Percentiles rank a stretch among this genome's conserved stretches.
phyloP scores from a whole-genome alignment of 169 alveolate species.

The Plasmodium adleri region DNA sequence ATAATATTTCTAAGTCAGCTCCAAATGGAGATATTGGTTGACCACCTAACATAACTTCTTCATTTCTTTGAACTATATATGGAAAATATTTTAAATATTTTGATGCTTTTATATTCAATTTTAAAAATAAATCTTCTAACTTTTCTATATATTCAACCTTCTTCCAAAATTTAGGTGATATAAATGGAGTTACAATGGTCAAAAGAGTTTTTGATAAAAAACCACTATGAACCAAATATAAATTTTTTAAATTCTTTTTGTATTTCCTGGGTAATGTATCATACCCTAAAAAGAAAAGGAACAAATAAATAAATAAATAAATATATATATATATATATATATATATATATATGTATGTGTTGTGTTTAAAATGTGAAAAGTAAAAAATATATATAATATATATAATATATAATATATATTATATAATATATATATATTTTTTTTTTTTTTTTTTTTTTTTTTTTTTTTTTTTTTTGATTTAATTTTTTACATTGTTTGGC shows the following conservation, averaged over 20 bases:
- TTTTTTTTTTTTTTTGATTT: slow-evolving; percentile 7
- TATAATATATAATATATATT: too few relatives aligned
- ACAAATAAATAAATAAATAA: neutral
- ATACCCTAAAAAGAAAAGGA: slow-evolving; percentile 78
- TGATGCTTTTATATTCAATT: slow-evolving; percentile 79
- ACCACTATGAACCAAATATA: slow-evolving; percentile 83
- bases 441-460: slow-evolving; percentile 4
- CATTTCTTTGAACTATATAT: slow-evolving; percentile 85
- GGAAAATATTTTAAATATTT: slow-evolving; percentile 79
- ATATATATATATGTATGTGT: too few relatives aligned
- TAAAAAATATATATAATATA: neutral
- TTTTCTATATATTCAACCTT: slow-evolving; percentile 83
- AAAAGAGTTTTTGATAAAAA: slow-evolving; percentile 80
- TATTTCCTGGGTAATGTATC: slow-evolving; percentile 82
- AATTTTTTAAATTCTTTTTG: slow-evolving; percentile 81
- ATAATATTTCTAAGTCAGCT: slow-evolving; percentile 81
- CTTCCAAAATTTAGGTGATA: slow-evolving; percentile 77
- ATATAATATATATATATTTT: neutral
- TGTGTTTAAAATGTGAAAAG: neutral
- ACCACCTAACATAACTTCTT: slow-evolving; percentile 81
- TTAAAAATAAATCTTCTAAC: slow-evolving; percentile 78
- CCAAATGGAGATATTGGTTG: slow-evolving; percentile 81
- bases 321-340: too few relatives aligned
- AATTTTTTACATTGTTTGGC: slow-evolving; percentile 64
- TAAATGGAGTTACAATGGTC: slow-evolving; percentile 79